Conservation (phyloP, 192 early-diverging fungal species). For the Paraglomus occultum region DNA sequence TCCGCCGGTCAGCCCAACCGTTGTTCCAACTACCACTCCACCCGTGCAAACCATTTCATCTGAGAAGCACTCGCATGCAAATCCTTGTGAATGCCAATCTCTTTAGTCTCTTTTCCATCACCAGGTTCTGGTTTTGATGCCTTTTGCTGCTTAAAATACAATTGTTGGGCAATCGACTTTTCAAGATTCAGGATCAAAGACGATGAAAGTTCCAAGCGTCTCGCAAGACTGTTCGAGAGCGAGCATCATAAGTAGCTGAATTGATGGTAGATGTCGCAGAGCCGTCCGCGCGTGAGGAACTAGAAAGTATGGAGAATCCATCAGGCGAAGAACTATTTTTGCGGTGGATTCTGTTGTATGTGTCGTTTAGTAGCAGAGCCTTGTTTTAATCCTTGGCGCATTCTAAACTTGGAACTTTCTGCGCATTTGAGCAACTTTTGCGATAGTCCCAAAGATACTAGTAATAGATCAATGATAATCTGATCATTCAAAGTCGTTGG, state of each 20-base stretch:
- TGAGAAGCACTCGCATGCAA: slow-evolving; percentile 21
- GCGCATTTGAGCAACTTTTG: background rate
- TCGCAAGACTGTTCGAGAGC: slow-evolving; percentile 47
- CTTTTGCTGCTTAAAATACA: slow-evolving; percentile 50
- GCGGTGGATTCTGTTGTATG: background rate
- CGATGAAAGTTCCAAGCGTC: slow-evolving; percentile 31
- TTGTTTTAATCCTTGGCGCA: background rate
- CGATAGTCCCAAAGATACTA: slow-evolving; percentile 16
- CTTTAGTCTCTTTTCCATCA: slow-evolving; percentile 21
- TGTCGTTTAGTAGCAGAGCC: background rate
- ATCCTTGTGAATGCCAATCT: slow-evolving; percentile 24
- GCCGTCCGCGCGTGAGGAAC: too few relatives aligned
- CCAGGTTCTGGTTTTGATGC: background rate
- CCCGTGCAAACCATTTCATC: slow-evolving; percentile 51
- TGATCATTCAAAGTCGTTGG: slow-evolving; percentile 13
- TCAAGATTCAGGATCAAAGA: slow-evolving; percentile 40
- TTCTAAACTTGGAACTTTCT: background rate
- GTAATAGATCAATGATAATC: slow-evolving; percentile 17
- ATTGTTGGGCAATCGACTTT: slow-evolving; percentile 48
- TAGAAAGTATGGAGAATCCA: too few relatives aligned
- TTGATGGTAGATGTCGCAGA: slow-evolving; percentile 1
- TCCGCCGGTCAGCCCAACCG: slow-evolving; percentile 49
- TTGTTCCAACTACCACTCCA: slow-evolving; percentile 51
- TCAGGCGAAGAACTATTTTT: background rate
- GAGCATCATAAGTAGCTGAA: slow-evolving; percentile 49